phyloP scores from a whole-genome alignment of 805 yeast genomes.

The Myxozyma neglecta region DNA sequence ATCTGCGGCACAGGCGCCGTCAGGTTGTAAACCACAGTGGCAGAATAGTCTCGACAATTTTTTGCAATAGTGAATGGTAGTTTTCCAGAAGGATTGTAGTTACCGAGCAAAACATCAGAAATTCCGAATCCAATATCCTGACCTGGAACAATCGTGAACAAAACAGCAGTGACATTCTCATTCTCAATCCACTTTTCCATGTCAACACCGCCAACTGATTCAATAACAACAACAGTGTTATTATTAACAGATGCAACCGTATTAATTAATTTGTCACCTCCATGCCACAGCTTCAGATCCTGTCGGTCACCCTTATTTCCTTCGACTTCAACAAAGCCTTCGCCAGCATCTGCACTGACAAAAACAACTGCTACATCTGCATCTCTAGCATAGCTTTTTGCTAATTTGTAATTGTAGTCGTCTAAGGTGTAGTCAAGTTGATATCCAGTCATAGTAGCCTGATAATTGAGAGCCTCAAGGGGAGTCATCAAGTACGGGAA shows the following conservation, averaged over 20 bases:
- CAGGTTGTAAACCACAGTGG: slow-evolving; percentile 38
- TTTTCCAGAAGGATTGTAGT: slow-evolving; percentile 61
- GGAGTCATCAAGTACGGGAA: slow-evolving; percentile 61
- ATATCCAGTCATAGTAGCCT: slow-evolving; percentile 50
- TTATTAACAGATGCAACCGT: slow-evolving; percentile 51
- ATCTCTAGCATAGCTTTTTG: slow-evolving; percentile 48
- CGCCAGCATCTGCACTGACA: slow-evolving; percentile 58
- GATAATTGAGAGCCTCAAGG: slow-evolving; percentile 52
- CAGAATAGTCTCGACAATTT: slow-evolving; percentile 50
- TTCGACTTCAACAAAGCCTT: slow-evolving; percentile 58
- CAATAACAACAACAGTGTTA: slow-evolving; percentile 60
- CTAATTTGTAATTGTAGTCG: slow-evolving; percentile 49
- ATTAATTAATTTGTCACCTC: slow-evolving; percentile 55
- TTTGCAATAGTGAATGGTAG: slow-evolving; percentile 65
- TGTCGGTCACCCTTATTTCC: slow-evolving; percentile 60
- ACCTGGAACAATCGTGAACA: slow-evolving; percentile 60
- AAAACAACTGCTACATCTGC: slow-evolving; percentile 58
- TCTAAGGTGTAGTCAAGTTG: slow-evolving; percentile 49
- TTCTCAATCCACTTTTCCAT: slow-evolving; percentile 57
- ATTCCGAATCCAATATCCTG: slow-evolving; percentile 56
- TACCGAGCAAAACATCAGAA: slow-evolving; percentile 61
- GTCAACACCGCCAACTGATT: slow-evolving; percentile 60
- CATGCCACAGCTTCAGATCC: slow-evolving; percentile 56
- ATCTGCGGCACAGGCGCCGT: slow-evolving; percentile 43
- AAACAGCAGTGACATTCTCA: slow-evolving; percentile 58